A percentile compares a stretch with the other conserved stretches of the same genome.
phyloP scores from a whole-genome alignment of 164 flowering plant species.

The Aristolochia contorta region DNA sequence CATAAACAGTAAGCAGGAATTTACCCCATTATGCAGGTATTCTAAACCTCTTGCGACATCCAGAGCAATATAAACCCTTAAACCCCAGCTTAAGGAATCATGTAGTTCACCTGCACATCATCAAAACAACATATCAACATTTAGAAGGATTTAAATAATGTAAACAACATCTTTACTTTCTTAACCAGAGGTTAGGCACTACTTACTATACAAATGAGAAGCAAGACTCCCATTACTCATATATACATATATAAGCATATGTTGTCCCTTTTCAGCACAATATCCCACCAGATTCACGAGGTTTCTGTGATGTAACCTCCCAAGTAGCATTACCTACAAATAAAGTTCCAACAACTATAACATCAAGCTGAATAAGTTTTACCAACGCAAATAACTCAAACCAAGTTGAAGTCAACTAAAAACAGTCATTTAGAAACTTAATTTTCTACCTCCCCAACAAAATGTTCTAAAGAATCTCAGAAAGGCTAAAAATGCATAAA shows the following conservation, averaged over 20 bases:
- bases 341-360: not conserved
- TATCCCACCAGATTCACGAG: constrained; percentile 98
- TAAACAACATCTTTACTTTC: too few relatives aligned
- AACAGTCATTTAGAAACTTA: too few relatives aligned
- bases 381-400: too few relatives aligned
- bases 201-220: constrained; percentile 90
- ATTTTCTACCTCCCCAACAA: too few relatives aligned
- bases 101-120: constrained; percentile 41
- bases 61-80: constrained; percentile 74
- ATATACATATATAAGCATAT: constrained; percentile 85
- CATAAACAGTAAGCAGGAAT: constrained; percentile 5
- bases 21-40: constrained; percentile 98
- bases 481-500: too few relatives aligned
- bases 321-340: constrained; percentile 70
- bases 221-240: constrained; percentile 94
- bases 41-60: constrained; percentile 98
- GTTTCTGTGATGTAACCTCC: constrained; percentile 93
- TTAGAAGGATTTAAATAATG: too few relatives aligned
- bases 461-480: too few relatives aligned
- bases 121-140: too few relatives aligned
- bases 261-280: constrained; percentile 88
- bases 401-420: too few relatives aligned
- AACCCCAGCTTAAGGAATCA: constrained; percentile 68
- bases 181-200: not conserved
- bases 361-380: too few relatives aligned